Conservation (phyloP, 2,329 filamentous ascomycete species). For the Aspergillus sp. region DNA sequence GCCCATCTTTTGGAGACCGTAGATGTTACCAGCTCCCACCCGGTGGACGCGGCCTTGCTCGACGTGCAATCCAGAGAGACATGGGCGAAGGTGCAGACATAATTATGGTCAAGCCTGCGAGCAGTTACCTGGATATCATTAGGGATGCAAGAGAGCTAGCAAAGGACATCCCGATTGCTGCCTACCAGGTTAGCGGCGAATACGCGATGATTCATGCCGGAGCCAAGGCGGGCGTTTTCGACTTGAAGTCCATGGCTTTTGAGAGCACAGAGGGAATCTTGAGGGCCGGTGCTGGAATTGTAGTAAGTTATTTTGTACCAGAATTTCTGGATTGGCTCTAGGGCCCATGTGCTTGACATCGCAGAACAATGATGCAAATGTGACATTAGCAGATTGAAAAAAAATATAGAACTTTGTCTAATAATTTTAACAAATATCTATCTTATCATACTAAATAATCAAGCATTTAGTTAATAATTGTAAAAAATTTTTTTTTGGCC, state of each 20-base stretch:
- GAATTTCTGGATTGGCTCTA: conserved; percentile 63
- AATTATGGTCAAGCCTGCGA: conserved; percentile 98
- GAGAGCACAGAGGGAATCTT: conserved; percentile 92
- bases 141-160: conserved; percentile 93
- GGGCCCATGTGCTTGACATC: too few species aligned
- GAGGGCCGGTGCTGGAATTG: conserved; percentile 85
- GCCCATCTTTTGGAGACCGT: conserved; percentile 87
- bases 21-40: conserved; percentile 96
- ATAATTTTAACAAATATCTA: too few species aligned
- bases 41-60: conserved; percentile 83
- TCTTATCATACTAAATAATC: too few species aligned
- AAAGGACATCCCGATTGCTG: conserved; percentile 84
- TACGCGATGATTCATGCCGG: conserved; percentile 97
- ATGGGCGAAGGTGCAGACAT: conserved; percentile 93
- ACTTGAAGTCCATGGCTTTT: conserved; percentile 89
- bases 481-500: too few species aligned
- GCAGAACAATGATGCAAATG: too few species aligned
- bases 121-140: conserved; percentile 95
- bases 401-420: too few species aligned
- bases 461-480: too few species aligned
- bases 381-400: too few species aligned
- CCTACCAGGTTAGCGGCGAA: conserved; percentile 96
- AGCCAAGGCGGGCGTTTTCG: conserved; percentile 93
- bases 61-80: conserved; percentile 83
- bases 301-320: conserved; percentile 91